These are phyloP conservation scores for Colletotrichum orchidophilum DNA, from an alignment of 2,329 filamentous ascomycete genomes.

Conservation along the genomic window DNA sequence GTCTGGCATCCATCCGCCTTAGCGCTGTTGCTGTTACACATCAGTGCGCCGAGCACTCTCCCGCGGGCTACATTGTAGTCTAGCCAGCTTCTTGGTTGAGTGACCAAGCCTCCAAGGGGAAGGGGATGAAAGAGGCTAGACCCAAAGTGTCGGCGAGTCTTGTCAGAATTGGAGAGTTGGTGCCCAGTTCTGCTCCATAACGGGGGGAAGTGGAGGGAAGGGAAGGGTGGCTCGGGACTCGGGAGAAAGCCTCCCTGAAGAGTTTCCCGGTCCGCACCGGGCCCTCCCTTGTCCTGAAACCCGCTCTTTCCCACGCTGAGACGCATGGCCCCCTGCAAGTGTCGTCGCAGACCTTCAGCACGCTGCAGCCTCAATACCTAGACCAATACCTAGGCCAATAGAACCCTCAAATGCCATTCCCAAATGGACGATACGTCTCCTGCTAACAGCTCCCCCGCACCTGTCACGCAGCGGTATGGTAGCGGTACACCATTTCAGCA, in stretches of 20 bases:
- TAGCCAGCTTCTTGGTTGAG: not conserved
- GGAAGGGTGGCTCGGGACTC: not conserved
- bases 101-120: too few relatives aligned
- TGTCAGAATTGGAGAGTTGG: not conserved
- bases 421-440: not conserved
- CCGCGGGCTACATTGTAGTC: slow-evolving; percentile 2
- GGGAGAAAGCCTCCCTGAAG: not conserved
- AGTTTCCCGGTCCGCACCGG: slow-evolving; percentile 1
- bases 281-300: slow-evolving; percentile 33
- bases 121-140: not conserved
- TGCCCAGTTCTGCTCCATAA: too few relatives aligned
- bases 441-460: slow-evolving; percentile 21
- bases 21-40: slow-evolving; percentile 12
- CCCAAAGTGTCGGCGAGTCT: not conserved
- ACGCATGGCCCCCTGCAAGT: slow-evolving; percentile 32
- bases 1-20: slow-evolving; percentile 1
- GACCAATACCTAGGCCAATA: too few relatives aligned
- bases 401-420: slow-evolving; percentile 3
- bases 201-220: too few relatives aligned
- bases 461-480: not conserved
- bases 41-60: slow-evolving; percentile 1
- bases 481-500: not conserved
- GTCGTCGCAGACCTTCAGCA: slow-evolving; percentile 22
- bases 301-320: slow-evolving; percentile 35
- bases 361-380: too few relatives aligned